Evolutionary conservation across 2,329 filamentous ascomycete genomes (phyloP).

Genomic region (Aspergillus texensis): DNA sequence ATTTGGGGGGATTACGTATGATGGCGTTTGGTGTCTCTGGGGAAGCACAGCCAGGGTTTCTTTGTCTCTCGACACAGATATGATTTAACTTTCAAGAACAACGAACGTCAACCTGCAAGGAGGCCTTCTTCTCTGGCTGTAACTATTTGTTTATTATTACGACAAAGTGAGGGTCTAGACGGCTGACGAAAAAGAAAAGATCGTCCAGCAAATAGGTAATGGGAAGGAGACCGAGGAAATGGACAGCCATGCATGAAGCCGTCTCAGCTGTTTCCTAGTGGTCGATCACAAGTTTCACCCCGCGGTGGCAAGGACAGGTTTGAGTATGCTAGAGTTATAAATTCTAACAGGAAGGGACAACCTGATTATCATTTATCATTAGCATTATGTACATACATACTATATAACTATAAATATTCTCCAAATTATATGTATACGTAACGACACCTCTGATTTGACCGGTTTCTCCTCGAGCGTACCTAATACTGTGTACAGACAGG

Average conservation of each 20-base stretch:
- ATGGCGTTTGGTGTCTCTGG: neutral
- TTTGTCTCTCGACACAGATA: neutral
- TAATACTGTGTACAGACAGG: neutral
- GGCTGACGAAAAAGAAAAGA: slow-evolving; percentile 1
- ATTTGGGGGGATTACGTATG: neutral
- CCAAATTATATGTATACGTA: neutral
- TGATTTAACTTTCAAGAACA: slow-evolving; percentile 3
- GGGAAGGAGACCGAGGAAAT: slow-evolving; percentile 14
- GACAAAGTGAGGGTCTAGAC: neutral
- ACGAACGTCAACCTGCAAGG: slow-evolving; percentile 4
- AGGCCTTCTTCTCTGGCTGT: neutral
- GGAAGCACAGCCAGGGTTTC: neutral
- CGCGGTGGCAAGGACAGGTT: slow-evolving; percentile 7
- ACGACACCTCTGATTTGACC: neutral
- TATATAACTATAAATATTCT: neutral
- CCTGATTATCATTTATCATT: neutral
- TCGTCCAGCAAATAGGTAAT: neutral
- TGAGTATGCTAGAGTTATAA: neutral
- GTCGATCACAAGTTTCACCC: slow-evolving; percentile 23
- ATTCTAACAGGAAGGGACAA: neutral
- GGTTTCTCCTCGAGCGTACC: neutral
- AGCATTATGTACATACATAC: neutral
- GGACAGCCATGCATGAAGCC: slow-evolving; percentile 26
- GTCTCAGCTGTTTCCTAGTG: slow-evolving; percentile 23
- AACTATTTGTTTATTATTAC: neutral